A percentile compares a stretch with the other conserved stretches of the same genome.
phyloP scores from a whole-genome alignment of 2,329 filamentous ascomycete species.

The Phaeoacremonium minimum region DNA sequence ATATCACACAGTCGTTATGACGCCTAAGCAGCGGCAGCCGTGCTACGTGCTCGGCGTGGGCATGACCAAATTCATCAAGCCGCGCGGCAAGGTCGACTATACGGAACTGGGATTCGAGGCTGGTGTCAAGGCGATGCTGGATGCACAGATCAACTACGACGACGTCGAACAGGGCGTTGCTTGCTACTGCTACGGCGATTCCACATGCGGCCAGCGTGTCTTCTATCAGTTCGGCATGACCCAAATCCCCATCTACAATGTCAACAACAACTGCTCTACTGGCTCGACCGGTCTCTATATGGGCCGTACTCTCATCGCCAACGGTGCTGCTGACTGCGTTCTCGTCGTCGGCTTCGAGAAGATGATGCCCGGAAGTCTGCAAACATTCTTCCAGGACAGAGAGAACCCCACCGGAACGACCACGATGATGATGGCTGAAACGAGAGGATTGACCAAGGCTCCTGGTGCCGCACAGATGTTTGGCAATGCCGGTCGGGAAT shows the following conservation, averaged over 20 bases:
- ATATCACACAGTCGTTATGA: constrained; percentile 30
- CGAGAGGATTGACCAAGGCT: constrained; percentile 74
- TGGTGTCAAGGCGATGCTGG: constrained; percentile 79
- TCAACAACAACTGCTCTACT: constrained; percentile 98
- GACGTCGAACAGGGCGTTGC: constrained; percentile 92
- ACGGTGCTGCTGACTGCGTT: constrained; percentile 81
- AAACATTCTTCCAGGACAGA: constrained; percentile 80
- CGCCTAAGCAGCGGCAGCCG: constrained; percentile 44
- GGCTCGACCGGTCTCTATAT: constrained; percentile 88
- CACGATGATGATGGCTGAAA: constrained; percentile 75
- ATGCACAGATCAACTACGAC: constrained; percentile 91
- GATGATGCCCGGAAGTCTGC: constrained; percentile 89
- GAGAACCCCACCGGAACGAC: constrained; percentile 73
- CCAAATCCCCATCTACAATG: constrained; percentile 91
- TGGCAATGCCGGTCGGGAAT: constrained; percentile 88
- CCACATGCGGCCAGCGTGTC: constrained; percentile 89
- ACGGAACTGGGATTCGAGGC: constrained; percentile 92
- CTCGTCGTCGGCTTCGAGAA: constrained; percentile 96
- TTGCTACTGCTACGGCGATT: constrained; percentile 98
- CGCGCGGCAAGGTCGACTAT: constrained; percentile 89
- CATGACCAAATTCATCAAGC: constrained; percentile 99
- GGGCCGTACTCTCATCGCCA: constrained; percentile 72
- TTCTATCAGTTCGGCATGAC: constrained; percentile 99
- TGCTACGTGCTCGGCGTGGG: constrained; percentile 93
- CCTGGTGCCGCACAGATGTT: constrained; percentile 91